Conservation (phyloP, 164 flowering plant genomes). For the Macadamia tetraphylla region DNA sequence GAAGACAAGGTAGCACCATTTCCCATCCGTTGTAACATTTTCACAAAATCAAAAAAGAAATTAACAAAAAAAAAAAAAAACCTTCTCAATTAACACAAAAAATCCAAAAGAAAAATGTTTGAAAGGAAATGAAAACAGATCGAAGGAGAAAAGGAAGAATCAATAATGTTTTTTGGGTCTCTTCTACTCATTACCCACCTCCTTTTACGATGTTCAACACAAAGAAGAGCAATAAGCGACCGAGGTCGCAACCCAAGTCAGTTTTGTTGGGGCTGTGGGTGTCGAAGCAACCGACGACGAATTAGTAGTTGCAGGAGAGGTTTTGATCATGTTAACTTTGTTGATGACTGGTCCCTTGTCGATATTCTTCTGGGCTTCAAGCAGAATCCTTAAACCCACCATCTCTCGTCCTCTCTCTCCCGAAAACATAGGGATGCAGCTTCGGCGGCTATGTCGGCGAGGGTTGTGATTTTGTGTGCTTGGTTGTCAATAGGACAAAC, state of each 20-base stretch:
- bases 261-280: slow-evolving; percentile 61
- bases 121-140: neutral
- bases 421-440: no score
- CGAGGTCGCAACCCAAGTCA: slow-evolving; percentile 69
- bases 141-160: neutral
- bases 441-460: neutral
- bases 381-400: slow-evolving; percentile 65
- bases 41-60: slow-evolving; percentile 8
- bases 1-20: slow-evolving; percentile 73
- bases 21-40: slow-evolving; percentile 84
- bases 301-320: slow-evolving; percentile 14
- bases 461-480: neutral
- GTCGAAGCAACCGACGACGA: slow-evolving; percentile 1
- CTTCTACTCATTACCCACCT: slow-evolving; percentile 25
- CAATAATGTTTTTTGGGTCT: neutral
- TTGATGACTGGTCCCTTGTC: slow-evolving; percentile 36
- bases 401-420: slow-evolving; percentile 24
- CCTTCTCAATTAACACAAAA: neutral
- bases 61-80: neutral
- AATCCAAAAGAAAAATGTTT: neutral
- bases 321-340: slow-evolving; percentile 28
- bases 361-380: slow-evolving; percentile 39
- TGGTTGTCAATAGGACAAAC: no score
- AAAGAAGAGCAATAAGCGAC: slow-evolving; percentile 57
- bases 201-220: slow-evolving; percentile 51